phyloP scores from a whole-genome alignment of 2,329 filamentous ascomycete species.

The Fusarium sp. region DNA sequence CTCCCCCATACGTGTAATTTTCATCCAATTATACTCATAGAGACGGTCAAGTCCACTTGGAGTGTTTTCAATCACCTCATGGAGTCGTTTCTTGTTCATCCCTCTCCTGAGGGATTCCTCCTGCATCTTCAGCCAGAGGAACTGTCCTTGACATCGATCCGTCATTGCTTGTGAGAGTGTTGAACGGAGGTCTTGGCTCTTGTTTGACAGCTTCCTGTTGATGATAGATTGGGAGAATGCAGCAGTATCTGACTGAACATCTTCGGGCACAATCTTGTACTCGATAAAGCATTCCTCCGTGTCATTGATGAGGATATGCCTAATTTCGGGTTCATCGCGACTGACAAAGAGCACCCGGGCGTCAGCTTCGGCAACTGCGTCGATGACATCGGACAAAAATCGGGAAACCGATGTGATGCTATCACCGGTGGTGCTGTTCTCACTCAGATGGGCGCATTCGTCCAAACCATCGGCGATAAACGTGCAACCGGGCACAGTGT shows the following conservation, averaged over 20 bases:
- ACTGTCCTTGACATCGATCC: conserved; percentile 52
- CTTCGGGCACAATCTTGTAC: conserved; percentile 14
- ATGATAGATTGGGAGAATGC: conserved; percentile 48
- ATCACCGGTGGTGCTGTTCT: not conserved
- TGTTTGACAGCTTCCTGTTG: conserved; percentile 48
- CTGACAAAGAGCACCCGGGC: conserved; percentile 47
- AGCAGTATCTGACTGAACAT: conserved; percentile 44
- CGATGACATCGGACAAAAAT: conserved; percentile 39
- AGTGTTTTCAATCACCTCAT: conserved; percentile 46
- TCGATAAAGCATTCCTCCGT: not conserved
- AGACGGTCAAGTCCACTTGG: conserved; percentile 48
- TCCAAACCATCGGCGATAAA: conserved; percentile 55
- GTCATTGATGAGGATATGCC: conserved; percentile 15
- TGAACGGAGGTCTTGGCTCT: conserved; percentile 31
- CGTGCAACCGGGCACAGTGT: conserved; percentile 28
- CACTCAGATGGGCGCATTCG: conserved; percentile 46
- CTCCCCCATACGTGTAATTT: conserved; percentile 29
- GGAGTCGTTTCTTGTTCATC: conserved; percentile 50
- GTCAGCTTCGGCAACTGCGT: conserved; percentile 7
- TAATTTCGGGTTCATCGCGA: conserved; percentile 46
- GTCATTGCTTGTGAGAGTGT: conserved; percentile 47
- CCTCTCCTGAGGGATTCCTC: conserved; percentile 42
- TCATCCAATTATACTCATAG: conserved; percentile 52
- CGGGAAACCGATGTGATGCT: not conserved
- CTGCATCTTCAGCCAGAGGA: conserved; percentile 54